Evolutionary conservation across 805 yeast genomes (phyloP).

Genomic region (Candida germanica): DNA sequence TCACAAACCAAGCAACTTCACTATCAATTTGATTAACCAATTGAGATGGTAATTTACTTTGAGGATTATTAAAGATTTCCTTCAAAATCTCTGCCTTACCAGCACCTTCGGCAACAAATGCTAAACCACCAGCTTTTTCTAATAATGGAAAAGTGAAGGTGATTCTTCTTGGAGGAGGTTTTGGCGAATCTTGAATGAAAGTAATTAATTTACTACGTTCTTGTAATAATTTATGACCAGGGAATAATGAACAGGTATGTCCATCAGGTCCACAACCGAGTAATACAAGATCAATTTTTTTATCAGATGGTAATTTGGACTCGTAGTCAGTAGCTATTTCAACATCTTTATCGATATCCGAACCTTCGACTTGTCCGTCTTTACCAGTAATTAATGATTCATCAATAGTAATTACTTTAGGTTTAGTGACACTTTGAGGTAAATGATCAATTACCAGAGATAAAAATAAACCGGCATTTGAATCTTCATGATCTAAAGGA

Average conservation of each 20-base stretch:
- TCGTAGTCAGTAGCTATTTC: slow-evolving; percentile 65
- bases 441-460: slow-evolving; percentile 54
- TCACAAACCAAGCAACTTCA: slow-evolving; percentile 79
- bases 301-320: slow-evolving; percentile 47
- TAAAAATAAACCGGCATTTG: slow-evolving; percentile 81
- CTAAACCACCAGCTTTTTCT: slow-evolving; percentile 49
- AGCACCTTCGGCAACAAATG: slow-evolving; percentile 88
- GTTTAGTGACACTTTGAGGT: slow-evolving; percentile 37
- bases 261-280: slow-evolving; percentile 97
- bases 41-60: slow-evolving; percentile 62
- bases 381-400: slow-evolving; percentile 55
- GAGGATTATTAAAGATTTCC: slow-evolving; percentile 58
- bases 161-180: slow-evolving; percentile 91
- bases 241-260: slow-evolving; percentile 91
- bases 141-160: slow-evolving; percentile 82
- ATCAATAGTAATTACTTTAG: slow-evolving; percentile 65
- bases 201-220: slow-evolving; percentile 56
- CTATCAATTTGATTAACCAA: slow-evolving; percentile 61
- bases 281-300: slow-evolving; percentile 59
- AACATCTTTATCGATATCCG: slow-evolving; percentile 43
- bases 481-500: slow-evolving; percentile 75
- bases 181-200: slow-evolving; percentile 77
- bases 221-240: slow-evolving; percentile 67
- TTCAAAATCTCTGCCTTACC: slow-evolving; percentile 72
- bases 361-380: slow-evolving; percentile 41